phyloP scores from a whole-genome alignment of 257 asterid genomes.

The Capsicum chinense region DNA sequence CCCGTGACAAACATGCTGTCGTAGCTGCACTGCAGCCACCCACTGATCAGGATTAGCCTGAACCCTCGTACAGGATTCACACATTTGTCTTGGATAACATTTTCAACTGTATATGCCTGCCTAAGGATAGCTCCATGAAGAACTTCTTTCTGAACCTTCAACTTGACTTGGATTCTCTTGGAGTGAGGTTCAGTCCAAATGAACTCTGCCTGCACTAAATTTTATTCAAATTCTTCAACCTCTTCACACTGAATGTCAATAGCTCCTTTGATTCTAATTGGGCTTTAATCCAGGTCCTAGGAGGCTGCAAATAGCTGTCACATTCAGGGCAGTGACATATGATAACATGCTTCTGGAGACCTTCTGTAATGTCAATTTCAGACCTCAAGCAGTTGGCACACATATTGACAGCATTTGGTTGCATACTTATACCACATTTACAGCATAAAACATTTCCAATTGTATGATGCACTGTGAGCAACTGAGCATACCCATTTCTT shows the following conservation, averaged over 20 bases:
- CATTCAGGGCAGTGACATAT: constrained; percentile 30
- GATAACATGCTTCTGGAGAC: constrained; percentile 31
- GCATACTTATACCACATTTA: constrained; percentile 29
- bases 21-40: constrained; percentile 64
- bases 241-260: constrained; percentile 30
- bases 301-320: constrained; percentile 30
- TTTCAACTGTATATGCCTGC: constrained; percentile 55
- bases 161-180: constrained; percentile 28
- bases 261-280: constrained; percentile 27
- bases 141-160: constrained; percentile 60
- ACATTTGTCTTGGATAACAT: constrained; percentile 57
- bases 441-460: constrained; percentile 30
- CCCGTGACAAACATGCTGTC: constrained; percentile 65
- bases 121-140: constrained; percentile 58
- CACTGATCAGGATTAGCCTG: constrained; percentile 68
- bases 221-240: constrained; percentile 30
- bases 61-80: constrained; percentile 58
- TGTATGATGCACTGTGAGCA: constrained; percentile 12
- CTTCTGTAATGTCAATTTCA: constrained; percentile 31
- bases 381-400: constrained; percentile 28
- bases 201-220: constrained; percentile 29
- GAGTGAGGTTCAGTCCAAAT: constrained; percentile 33
- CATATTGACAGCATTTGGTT: constrained; percentile 28
- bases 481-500: constrained; percentile 17
- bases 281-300: constrained; percentile 26